Percentiles rank a stretch among this genome's conserved stretches.
Conservation (phyloP, 257 asterid genomes). For the Scutellaria baicalensis region DNA sequence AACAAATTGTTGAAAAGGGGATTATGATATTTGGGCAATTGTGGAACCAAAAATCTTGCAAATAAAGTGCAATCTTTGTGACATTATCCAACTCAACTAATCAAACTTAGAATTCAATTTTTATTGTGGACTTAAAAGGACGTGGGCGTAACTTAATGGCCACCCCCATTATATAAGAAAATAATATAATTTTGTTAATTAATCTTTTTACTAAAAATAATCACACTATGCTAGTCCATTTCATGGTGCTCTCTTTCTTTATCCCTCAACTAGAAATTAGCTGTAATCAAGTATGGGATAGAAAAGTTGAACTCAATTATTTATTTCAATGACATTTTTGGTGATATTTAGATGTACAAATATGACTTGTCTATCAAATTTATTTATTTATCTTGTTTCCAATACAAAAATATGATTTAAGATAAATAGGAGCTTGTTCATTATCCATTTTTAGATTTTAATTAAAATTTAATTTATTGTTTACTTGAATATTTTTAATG, state of each 20-base stretch:
- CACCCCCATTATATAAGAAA: neutral
- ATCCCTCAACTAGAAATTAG: constrained; percentile 1
- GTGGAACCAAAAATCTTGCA: constrained; percentile 13
- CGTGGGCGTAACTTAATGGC: constrained; percentile 11
- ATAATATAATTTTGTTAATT: neutral
- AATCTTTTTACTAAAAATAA: neutral
- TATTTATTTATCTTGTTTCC: neutral
- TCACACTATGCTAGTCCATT: constrained; percentile 13
- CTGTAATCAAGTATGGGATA: constrained; percentile 29
- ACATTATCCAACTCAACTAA: neutral
- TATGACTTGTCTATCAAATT: neutral
- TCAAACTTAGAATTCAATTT: neutral
- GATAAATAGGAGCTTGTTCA: too few relatives aligned
- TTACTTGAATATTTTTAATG: too few relatives aligned
- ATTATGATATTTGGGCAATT: neutral
- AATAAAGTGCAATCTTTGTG: constrained; percentile 7
- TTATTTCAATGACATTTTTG: neutral
- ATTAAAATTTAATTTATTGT: too few relatives aligned
- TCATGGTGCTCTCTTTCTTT: neutral
- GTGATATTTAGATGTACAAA: neutral
- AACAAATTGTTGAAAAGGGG: neutral
- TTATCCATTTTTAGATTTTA: too few relatives aligned
- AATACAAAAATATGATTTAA: neutral
- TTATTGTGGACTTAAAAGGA: neutral
- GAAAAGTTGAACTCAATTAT: neutral